Percentiles rank a stretch among this genome's conserved stretches.
Evolutionary conservation across 1,139 yeast genomes (phyloP).

Genomic region (Lodderomyces elongisporus): DNA sequence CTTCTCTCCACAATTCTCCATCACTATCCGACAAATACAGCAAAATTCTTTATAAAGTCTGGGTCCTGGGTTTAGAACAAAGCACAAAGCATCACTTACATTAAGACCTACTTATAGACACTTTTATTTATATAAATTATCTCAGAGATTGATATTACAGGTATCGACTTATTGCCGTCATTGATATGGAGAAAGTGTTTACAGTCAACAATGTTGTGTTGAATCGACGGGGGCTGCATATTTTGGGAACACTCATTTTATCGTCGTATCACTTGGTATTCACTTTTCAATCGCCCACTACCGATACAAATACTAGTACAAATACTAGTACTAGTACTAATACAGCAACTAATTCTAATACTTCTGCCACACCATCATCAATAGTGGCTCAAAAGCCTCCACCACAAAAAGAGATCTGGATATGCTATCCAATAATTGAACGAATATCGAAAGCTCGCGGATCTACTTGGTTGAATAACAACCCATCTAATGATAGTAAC

Average conservation of each 20-base stretch:
- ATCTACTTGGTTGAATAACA: constrained; percentile 31
- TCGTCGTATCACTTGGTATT: constrained; percentile 88
- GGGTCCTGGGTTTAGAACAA: too few species aligned
- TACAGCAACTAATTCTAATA: too few species aligned
- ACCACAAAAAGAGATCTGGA: constrained; percentile 71
- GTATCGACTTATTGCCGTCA: too few species aligned
- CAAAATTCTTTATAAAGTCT: too few species aligned
- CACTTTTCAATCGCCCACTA: constrained; percentile 25
- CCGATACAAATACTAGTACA: neutral
- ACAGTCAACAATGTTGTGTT: constrained; percentile 65
- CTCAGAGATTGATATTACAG: too few species aligned
- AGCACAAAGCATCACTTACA: too few species aligned
- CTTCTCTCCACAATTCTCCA: too few species aligned
- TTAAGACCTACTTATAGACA: too few species aligned
- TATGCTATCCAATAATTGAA: constrained; percentile 84
- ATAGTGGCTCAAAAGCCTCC: constrained; percentile 4
- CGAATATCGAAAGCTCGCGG: constrained; percentile 58
- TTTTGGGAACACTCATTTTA: constrained; percentile 67
- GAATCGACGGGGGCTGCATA: constrained; percentile 62
- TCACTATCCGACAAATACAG: too few species aligned
- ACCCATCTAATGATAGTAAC: constrained; percentile 4
- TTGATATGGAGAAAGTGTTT: constrained; percentile 18
- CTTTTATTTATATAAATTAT: too few species aligned
- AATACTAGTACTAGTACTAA: too few species aligned
- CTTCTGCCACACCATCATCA: neutral